Base-by-base conservation (phyloP, 179 eudicot species). In the Corrigiola litoralis region DNA sequence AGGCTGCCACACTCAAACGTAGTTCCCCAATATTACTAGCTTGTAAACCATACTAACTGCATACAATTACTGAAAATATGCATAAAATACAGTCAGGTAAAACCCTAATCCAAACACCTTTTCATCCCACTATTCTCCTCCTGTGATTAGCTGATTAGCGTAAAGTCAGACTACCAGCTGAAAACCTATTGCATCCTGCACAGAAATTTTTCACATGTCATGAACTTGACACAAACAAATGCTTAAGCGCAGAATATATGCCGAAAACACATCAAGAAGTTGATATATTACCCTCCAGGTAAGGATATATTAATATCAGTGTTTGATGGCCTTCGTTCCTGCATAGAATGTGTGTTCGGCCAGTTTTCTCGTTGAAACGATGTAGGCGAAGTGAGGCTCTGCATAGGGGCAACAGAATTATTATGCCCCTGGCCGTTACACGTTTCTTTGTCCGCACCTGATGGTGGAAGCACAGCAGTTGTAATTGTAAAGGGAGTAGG, bases 291-390 rank as follows among this genome's bases (percentile, higher is more conserved):
- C 72, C 85, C 79, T 72, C 78, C 80, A 24, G 81, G 84, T 73
- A 86, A 75, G 41, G 86, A 67, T 36, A 86, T 78, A 63, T 84
- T 86, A 62, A 82, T 84, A 71, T 86, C 89, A 0, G 86, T 78
- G 23, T 74, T 64, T 11, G 87, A 60, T 28, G 63, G 68, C 71
- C 79, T 74, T 34, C 77, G 61, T 25, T 71, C 81, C 33, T 80
- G 89, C 72, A 77, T 69, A 47, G 72, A 28, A 66, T 72, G 81
- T 32, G 77, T 18, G 52, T 67, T 61, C 7, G 78, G 78, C 79
- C 84, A 77, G 34, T 58, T 67, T 32, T 73, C 80, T 54, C 79
- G 66, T 18, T 67, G 85, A 61, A 40, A 75, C 20, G 75, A 65
- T 10, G 75, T 7, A 29, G 79, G 69, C 8, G 77, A 37, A 11